Percentiles rank a stretch among this genome's conserved stretches.
phyloP scores from a whole-genome alignment of 2,329 filamentous ascomycete species.

The Fusarium sp. region DNA sequence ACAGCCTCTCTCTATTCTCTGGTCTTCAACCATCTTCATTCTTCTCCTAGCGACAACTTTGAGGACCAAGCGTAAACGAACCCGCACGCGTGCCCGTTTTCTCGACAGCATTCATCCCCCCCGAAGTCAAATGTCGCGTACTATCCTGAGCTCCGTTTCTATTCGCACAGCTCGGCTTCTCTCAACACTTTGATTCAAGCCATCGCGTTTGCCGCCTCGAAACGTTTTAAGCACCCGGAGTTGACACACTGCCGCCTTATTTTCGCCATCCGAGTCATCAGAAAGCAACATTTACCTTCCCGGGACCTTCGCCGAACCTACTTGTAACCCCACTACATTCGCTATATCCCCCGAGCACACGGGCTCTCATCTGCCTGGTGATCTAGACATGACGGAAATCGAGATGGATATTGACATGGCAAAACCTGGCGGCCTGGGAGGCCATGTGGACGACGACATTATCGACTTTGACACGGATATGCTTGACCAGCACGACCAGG shows the following conservation, averaged over 20 bases:
- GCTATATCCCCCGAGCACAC: neutral
- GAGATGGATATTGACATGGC: constrained; percentile 49
- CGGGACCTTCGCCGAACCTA: neutral
- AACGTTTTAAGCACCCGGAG: neutral
- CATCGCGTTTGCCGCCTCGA: constrained; percentile 16
- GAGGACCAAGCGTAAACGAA: neutral
- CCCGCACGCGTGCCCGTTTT: constrained; percentile 1
- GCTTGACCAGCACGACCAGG: constrained; percentile 35
- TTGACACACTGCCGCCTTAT: neutral
- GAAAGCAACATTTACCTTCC: neutral
- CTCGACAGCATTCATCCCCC: neutral
- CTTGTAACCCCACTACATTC: neutral
- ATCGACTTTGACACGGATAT: constrained; percentile 55
- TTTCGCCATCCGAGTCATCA: neutral
- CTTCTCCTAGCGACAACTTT: neutral
- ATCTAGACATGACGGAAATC: constrained; percentile 43
- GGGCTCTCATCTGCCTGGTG: neutral
- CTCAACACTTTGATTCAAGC: constrained; percentile 32
- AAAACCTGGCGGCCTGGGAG: constrained; percentile 40
- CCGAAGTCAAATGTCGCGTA: constrained; percentile 44
- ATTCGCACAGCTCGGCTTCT: constrained; percentile 17
- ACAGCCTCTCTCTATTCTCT: constrained; percentile 18
- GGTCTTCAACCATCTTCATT: constrained; percentile 6
- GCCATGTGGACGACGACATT: constrained; percentile 48
- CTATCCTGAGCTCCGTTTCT: constrained; percentile 23